Conservation (phyloP, 2,329 filamentous ascomycete species). For the Sporothrix brunneoviolacea region DNA sequence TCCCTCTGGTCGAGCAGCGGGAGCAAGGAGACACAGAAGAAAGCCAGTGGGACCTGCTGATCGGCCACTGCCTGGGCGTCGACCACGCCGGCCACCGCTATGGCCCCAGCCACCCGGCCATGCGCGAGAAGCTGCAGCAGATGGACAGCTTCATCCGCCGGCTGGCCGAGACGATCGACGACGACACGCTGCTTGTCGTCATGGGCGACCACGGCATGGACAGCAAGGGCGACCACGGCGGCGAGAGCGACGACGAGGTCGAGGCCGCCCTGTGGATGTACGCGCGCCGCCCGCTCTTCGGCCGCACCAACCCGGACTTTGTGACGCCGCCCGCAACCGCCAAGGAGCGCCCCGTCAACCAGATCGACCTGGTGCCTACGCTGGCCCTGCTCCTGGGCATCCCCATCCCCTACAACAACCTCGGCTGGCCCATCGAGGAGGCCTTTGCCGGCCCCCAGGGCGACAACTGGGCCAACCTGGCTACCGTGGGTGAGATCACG, state of each 20-base stretch:
- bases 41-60: slow-evolving; percentile 82
- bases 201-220: slow-evolving; percentile 99
- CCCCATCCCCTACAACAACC: slow-evolving; percentile 92
- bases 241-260: slow-evolving; percentile 93
- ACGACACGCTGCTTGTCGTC: slow-evolving; percentile 81
- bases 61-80: slow-evolving; percentile 90
- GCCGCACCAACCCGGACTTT: slow-evolving; percentile 59
- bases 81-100: slow-evolving; percentile 97
- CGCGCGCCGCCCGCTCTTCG: slow-evolving; percentile 79
- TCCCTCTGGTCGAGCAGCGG: slow-evolving; percentile 83
- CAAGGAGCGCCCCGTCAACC: slow-evolving; percentile 67
- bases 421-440: slow-evolving; percentile 88
- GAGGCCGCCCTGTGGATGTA: slow-evolving; percentile 98
- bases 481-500: slow-evolving; percentile 67
- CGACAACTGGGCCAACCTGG: slow-evolving; percentile 69
- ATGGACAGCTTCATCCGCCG: slow-evolving; percentile 78
- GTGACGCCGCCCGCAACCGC: slow-evolving; percentile 59
- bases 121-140: slow-evolving; percentile 82
- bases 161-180: slow-evolving; percentile 66
- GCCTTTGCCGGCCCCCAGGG: slow-evolving; percentile 71
- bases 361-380: slow-evolving; percentile 95
- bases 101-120: slow-evolving; percentile 85
- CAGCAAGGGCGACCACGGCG: slow-evolving; percentile 92
- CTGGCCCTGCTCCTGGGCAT: slow-evolving; percentile 80
- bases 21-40: slow-evolving; percentile 46